phyloP scores from a whole-genome alignment of 176 grass and related monocot genomes.

The Carex parvula region DNA sequence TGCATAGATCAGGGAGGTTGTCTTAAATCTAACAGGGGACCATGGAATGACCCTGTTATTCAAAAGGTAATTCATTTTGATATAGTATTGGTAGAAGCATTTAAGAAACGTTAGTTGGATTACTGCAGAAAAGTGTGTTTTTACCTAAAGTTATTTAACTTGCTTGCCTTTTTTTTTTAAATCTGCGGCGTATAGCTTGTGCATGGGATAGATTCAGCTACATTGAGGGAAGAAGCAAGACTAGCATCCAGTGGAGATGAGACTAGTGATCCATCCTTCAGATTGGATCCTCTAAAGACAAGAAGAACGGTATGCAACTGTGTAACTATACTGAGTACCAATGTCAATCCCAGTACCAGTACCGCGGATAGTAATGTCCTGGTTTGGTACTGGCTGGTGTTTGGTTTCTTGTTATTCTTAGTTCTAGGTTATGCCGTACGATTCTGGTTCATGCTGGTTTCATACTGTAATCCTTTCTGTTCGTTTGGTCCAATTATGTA shows the following conservation, averaged over 20 bases:
- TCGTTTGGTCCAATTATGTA: not conserved
- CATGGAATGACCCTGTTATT: conserved; percentile 90
- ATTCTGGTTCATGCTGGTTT: not conserved
- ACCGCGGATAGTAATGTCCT: not conserved
- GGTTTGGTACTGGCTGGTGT: not conserved
- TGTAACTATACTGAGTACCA: not conserved
- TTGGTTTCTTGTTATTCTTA: not conserved
- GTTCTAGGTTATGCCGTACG: not conserved
- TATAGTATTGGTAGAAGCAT: not conserved
- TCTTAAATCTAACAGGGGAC: conserved; percentile 87
- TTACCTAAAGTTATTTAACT: not conserved
- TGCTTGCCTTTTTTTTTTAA: not conserved
- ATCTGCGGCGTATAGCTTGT: not conserved
- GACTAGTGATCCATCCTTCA: conserved; percentile 11
- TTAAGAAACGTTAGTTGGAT: not conserved
- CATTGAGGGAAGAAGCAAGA: conserved; percentile 17
- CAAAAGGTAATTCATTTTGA: conserved; percentile 19
- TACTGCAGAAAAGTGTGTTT: not conserved
- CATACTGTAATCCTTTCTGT: not conserved
- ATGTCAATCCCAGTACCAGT: not conserved
- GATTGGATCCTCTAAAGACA: conserved; percentile 19
- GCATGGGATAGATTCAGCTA: conserved; percentile 15
- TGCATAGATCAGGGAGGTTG: conserved; percentile 76
- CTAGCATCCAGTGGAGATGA: conserved; percentile 38
- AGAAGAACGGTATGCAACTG: not conserved